Conservation (phyloP, 345 rosid species). For the Anastatica hierochuntica region DNA sequence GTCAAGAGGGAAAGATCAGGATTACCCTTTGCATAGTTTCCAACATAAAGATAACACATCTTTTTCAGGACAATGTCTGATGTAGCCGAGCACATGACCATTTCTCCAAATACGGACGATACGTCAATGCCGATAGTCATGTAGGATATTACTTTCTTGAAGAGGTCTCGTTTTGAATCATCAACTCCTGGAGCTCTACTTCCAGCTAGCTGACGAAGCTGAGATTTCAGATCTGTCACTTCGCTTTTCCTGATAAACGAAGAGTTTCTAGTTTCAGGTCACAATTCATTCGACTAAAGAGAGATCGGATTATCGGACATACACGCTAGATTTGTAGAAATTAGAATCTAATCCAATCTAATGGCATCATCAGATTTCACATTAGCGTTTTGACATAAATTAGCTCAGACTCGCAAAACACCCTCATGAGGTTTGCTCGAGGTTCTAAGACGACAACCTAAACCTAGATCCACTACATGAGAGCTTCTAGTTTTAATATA, state of each 20-base stretch:
- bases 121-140: constrained; percentile 96
- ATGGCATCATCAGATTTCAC: not conserved
- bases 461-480: constrained; percentile 9
- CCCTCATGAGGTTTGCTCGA: not conserved
- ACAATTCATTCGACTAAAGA: constrained; percentile 1
- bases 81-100: constrained; percentile 99
- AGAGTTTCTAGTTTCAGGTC: too few relatives aligned
- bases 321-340: not conserved
- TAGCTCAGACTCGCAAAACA: too few relatives aligned
- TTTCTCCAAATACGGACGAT: constrained; percentile 87
- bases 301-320: constrained; percentile 5
- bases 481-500: constrained; percentile 6
- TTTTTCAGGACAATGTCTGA: constrained; percentile 97
- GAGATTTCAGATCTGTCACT: constrained; percentile 81
- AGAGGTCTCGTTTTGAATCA: constrained; percentile 91
- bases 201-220: constrained; percentile 95
- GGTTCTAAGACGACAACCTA: too few relatives aligned
- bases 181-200: constrained; percentile 92
- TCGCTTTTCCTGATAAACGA: too few relatives aligned
- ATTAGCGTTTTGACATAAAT: not conserved
- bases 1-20: constrained; percentile 92
- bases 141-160: constrained; percentile 88
- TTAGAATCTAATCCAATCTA: not conserved
- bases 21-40: constrained; percentile 92
- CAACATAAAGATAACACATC: constrained; percentile 96